Evolutionary conservation across 2,329 filamentous ascomycete species (phyloP).

Genomic region (Drechslerella coelobrocha): DNA sequence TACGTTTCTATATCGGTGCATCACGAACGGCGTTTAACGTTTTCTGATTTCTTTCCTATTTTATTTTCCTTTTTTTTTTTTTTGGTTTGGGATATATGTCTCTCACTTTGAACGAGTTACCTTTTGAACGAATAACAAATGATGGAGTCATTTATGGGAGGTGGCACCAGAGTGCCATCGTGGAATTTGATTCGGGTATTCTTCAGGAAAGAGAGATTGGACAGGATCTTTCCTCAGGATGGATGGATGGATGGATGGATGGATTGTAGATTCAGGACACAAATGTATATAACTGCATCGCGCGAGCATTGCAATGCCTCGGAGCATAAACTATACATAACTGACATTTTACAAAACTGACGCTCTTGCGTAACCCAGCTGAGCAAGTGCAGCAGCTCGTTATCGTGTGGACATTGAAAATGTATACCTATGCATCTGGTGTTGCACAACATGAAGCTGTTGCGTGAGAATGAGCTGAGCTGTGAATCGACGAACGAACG

Average conservation of each 20-base stretch:
- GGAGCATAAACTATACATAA: neutral
- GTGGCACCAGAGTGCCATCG: neutral
- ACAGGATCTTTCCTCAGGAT: constrained; percentile 24
- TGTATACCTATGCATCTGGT: neutral
- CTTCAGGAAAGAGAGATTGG: constrained; percentile 14
- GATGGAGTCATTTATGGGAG: neutral
- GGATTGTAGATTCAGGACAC: constrained; percentile 32
- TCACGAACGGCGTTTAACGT: constrained; percentile 42
- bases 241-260: neutral
- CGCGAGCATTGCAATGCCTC: constrained; percentile 40
- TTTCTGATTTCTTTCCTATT: constrained; percentile 21
- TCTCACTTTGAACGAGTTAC: constrained; percentile 2
- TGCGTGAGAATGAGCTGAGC: neutral
- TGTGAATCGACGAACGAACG: neutral
- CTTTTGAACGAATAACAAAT: neutral
- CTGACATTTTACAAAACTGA: neutral
- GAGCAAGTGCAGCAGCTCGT: neutral
- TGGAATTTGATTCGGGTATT: constrained; percentile 10
- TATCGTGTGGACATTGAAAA: no score
- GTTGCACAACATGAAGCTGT: neutral
- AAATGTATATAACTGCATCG: constrained; percentile 41
- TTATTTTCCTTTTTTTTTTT: constrained; percentile 7
- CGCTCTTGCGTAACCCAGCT: neutral
- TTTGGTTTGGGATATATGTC: constrained; percentile 11
- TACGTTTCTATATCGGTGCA: constrained; percentile 40